Evolutionary conservation across 805 yeast genomes (phyloP), one percentile per base, ranked within the genome.

Genomic region (Hanseniaspora jakobsenii): DNA sequence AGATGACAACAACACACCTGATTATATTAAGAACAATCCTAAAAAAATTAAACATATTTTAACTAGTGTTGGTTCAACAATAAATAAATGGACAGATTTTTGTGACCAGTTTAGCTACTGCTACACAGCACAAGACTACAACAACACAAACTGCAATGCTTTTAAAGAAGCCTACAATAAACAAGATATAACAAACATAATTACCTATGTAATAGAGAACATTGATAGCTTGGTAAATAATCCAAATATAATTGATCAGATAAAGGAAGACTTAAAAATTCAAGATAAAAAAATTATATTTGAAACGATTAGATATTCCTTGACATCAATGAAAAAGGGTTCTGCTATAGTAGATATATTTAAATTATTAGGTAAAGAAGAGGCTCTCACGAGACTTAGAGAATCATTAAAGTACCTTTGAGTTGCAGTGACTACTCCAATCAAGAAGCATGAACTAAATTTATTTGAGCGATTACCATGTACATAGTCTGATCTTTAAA

Each of bases 311-410:
- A 65, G 95, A 47, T 77, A 67, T 51, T 87, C 87, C 0, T 56
- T 85, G 19, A 69, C 83, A 12, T 93, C 83, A 0, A 73, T 77
- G 6, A 66, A 66, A 4, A 69, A 94, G 0, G 95, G 95, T 0
- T 63, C 79, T 23, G 74, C 76, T 14, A 63, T 86, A 4, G 81
- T 80, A 0, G 62, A 66, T 4, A 61, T 83, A 26, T 55, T 79
- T 16, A 67, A 67, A 0, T 55, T 81, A 7, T 53, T 85, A 14
- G 89, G 86, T 0, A 36, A 51, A 1, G 67, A 66, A 21, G 64
- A 62, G 38, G 48, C 60, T 2, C 36, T 49, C 2, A 22, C 22
- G 26, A 60, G 71, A 48, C 36, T 65, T 1, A 4, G 35, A 1
- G 38, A 41, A 3, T 65, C 64, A 3, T 49, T 51, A 13, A 29